Evolutionary conservation across 2,329 filamentous ascomycete genomes (phyloP).

Genomic region (Pseudogymnoascus sp.): DNA sequence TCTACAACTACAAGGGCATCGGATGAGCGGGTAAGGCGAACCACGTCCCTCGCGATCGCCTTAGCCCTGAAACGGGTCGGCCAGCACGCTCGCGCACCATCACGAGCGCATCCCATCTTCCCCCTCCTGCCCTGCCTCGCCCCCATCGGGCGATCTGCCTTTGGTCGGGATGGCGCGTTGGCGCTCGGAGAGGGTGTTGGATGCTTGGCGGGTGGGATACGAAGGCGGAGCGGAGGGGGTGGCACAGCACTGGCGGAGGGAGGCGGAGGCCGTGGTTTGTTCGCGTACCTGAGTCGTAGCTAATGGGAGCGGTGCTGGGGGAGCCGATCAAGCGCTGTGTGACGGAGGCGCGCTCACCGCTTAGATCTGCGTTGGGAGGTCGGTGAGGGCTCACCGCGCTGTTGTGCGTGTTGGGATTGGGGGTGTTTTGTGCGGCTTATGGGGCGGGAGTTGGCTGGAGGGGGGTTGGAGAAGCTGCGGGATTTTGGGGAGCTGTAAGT

Average conservation of each 20-base stretch:
- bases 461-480: too few species aligned
- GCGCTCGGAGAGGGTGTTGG: too few species aligned
- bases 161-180: neutral
- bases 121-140: neutral
- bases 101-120: neutral
- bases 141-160: neutral
- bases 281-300: neutral
- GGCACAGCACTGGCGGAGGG: neutral
- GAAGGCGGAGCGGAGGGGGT: neutral
- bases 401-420: neutral
- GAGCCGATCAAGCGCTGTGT: neutral
- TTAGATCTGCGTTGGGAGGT: neutral
- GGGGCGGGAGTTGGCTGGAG: too few species aligned
- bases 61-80: neutral
- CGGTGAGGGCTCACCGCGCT: neutral
- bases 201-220: neutral
- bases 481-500: too few species aligned
- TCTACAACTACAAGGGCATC: neutral
- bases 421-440: too few species aligned
- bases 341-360: neutral
- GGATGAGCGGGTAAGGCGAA: neutral
- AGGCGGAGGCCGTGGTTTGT: too few species aligned
- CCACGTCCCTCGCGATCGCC: neutral
- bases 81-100: neutral
- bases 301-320: neutral